Percentiles rank a stretch among this genome's conserved stretches.
Conservation (phyloP, 2,329 filamentous ascomycete genomes). For the Bipolaris victoriae region DNA sequence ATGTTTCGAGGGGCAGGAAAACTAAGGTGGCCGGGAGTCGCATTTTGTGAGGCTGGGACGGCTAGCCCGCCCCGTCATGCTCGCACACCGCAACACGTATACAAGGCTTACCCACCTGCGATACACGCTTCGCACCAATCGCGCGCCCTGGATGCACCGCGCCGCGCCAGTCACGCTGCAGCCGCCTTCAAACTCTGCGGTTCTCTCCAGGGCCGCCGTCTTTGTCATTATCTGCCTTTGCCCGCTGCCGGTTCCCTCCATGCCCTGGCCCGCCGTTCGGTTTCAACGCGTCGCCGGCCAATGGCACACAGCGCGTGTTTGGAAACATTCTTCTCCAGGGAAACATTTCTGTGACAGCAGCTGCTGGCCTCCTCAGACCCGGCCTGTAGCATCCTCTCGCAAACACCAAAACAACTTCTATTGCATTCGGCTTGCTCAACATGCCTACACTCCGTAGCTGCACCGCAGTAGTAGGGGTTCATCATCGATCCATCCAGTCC, state of each 20-base stretch:
- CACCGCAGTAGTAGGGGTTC: neutral
- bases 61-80: constrained; percentile 25
- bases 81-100: constrained; percentile 34
- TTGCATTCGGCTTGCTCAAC: neutral
- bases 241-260: too few species aligned
- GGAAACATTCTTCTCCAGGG: neutral
- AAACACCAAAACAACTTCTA: too few species aligned
- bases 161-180: constrained; percentile 4
- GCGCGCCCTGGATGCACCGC: neutral
- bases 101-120: constrained; percentile 18
- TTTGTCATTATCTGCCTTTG: too few species aligned
- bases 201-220: neutral
- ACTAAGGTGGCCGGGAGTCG: constrained; percentile 19
- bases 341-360: neutral
- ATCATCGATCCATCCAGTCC: neutral
- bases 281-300: neutral
- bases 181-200: neutral
- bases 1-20: constrained; percentile 27
- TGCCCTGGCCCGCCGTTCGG: constrained; percentile 1
- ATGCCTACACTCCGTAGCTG: neutral
- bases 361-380: neutral
- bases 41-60: constrained; percentile 27
- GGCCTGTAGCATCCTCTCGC: too few species aligned
- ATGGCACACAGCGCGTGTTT: neutral
- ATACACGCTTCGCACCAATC: constrained; percentile 1